Percentiles rank a stretch among this genome's conserved stretches.
Evolutionary conservation across 2,329 filamentous ascomycete genomes (phyloP).

Genomic region (Colletotrichum aenigma): DNA sequence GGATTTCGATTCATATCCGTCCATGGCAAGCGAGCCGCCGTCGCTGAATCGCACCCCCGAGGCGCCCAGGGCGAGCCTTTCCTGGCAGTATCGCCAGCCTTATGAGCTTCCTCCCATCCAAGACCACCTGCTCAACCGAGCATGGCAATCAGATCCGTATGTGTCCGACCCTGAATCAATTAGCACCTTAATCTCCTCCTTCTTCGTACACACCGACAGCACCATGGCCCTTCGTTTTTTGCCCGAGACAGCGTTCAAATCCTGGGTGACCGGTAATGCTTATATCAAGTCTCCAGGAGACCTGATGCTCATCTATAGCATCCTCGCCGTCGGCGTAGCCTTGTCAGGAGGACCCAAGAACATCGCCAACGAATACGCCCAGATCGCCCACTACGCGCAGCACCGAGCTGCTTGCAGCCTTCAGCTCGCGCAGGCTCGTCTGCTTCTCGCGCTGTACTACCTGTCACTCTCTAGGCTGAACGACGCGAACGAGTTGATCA

Average conservation of each 20-base stretch:
- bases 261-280: slow-evolving; percentile 38
- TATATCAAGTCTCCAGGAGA: slow-evolving; percentile 45
- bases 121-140: slow-evolving; percentile 51
- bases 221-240: slow-evolving; percentile 46
- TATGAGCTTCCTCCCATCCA: slow-evolving; percentile 51
- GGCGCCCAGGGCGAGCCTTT: slow-evolving; percentile 36
- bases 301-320: slow-evolving; percentile 51
- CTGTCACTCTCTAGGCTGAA: slow-evolving; percentile 63
- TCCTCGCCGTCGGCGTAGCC: slow-evolving; percentile 42
- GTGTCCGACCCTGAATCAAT: slow-evolving; percentile 46
- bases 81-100: slow-evolving; percentile 39
- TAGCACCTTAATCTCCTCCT: slow-evolving; percentile 41
- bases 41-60: slow-evolving; percentile 38
- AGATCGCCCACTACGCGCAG: slow-evolving; percentile 62
- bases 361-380: slow-evolving; percentile 44
- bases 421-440: slow-evolving; percentile 69
- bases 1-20: slow-evolving; percentile 50
- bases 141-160: slow-evolving; percentile 57
- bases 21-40: slow-evolving; percentile 33
- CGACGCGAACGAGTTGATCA: slow-evolving; percentile 68
- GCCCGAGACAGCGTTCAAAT: slow-evolving; percentile 42
- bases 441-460: slow-evolving; percentile 71
- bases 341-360: slow-evolving; percentile 40
- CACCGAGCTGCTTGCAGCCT: slow-evolving; percentile 41
- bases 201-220: slow-evolving; percentile 46